Conservation (phyloP, 148 eudicot genomes). For the Pouteria glomerata region DNA sequence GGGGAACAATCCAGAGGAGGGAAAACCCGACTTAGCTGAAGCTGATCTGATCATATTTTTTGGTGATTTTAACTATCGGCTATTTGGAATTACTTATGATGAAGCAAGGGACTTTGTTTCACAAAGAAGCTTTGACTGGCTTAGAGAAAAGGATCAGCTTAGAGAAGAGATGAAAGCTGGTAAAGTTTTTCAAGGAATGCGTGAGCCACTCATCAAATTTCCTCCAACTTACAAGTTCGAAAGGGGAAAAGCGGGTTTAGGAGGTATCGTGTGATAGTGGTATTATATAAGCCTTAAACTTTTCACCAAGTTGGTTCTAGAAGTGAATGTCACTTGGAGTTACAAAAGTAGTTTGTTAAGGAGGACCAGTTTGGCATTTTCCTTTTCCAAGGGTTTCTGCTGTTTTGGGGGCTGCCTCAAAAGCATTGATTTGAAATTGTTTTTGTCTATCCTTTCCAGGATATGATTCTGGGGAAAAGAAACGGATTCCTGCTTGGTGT, state of each 20-base stretch:
- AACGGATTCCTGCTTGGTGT: conserved; percentile 98
- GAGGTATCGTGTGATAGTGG: too few relatives aligned
- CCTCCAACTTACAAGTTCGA: conserved; percentile 98
- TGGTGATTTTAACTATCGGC: conserved; percentile 95
- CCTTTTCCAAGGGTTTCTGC: too few relatives aligned
- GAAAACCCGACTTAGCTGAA: conserved; percentile 79
- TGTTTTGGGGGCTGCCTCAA: too few relatives aligned
- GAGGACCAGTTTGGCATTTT: too few relatives aligned
- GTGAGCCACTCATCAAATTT: conserved; percentile 76
- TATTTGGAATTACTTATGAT: conserved; percentile 92
- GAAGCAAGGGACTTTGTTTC: conserved; percentile 97
- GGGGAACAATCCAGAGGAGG: conserved; percentile 47
- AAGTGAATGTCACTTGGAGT: too few relatives aligned
- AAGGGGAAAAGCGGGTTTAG: conserved; percentile 79
- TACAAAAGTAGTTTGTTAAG: too few relatives aligned
- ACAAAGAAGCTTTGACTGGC: conserved; percentile 97
- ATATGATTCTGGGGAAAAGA: conserved; percentile 97
- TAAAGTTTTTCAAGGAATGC: conserved; percentile 96
- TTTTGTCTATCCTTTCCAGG: too few relatives aligned
- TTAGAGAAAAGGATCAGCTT: conserved; percentile 86
- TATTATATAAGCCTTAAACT: too few relatives aligned
- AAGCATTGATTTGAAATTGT: too few relatives aligned
- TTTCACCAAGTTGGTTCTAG: too few relatives aligned
- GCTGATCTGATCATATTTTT: conserved; percentile 94
- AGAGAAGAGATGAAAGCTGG: conserved; percentile 88